Evolutionary conservation across 139 green algal genomes (phyloP), one percentile per base, ranked within the genome.

Genomic region (Auxenochlorella protothecoides): DNA sequence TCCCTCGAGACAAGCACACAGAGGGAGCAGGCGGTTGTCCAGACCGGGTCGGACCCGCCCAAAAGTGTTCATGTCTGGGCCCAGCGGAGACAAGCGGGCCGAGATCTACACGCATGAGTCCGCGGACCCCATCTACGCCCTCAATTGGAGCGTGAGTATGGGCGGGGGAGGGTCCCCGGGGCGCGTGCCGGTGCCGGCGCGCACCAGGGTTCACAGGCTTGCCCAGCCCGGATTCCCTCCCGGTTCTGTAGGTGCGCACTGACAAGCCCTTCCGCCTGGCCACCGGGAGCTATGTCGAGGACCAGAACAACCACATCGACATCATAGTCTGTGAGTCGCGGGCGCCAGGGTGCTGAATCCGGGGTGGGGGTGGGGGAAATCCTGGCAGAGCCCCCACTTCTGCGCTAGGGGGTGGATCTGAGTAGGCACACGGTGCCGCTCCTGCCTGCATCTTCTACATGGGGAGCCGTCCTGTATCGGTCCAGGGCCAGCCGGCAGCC

Each of bases 61-160:
- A 44, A 44, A 44, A 44, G 27, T 44, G 27, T 44, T 1, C 27
- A 44, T 44, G 27, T 44, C 27, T 44, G 27, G 27, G 27, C 27
- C 27, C 27, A 44, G 27, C 27, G 27, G 27, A 44, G 27, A 44
- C 27, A 78, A 80, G 63, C 73, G 73, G 12, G 69, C 79, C 2
- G 89, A 98, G 78, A 97, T 98, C 3, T 96, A 97, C 73, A 97
- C 94, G 0, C 95, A 97, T 77, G 87, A 95, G 53, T 83, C 79
- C 3, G 53, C 85, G 5, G 84, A 79, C 76, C 68, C 88, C 0
- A 81, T 98, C 3, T 99, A 97, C 74, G 90, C 83, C 5, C 87
- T 96, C 80, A 95, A 93, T 72, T 99, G 95, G 95, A 97, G 89
- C 68, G 93, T 97, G 68, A 89, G 91, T 88, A 0, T 56, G 55